Percentiles rank a stretch among this genome's conserved stretches.
phyloP scores from a whole-genome alignment of 805 yeast genomes.

The Lipomyces yamadae region DNA sequence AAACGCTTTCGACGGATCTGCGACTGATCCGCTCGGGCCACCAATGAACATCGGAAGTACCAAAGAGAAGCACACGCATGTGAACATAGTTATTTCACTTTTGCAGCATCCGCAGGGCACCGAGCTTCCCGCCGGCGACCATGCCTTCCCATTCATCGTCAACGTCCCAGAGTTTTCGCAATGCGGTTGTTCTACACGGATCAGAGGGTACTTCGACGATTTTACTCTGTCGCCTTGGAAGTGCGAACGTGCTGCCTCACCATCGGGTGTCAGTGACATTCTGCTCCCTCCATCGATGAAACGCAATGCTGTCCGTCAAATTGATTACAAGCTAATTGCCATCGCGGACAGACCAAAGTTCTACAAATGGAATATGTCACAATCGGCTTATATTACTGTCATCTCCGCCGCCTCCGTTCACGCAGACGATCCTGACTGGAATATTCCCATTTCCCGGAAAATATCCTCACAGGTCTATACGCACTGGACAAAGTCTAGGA shows the following conservation, averaged over 20 bases:
- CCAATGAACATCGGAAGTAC: background rate
- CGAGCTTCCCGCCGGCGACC: background rate
- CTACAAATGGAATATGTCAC: background rate
- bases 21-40: no score
- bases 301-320: background rate
- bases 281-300: background rate
- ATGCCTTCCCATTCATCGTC: background rate
- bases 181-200: background rate
- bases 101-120: background rate
- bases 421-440: background rate
- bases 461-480: background rate
- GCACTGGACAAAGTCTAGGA: slow-evolving; percentile 8
- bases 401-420: background rate
- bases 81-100: background rate
- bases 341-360: background rate
- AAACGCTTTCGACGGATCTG: background rate
- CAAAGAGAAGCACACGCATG: background rate
- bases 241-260: background rate
- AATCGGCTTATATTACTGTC: background rate
- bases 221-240: background rate
- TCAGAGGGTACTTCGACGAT: background rate
- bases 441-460: background rate
- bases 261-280: background rate
- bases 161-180: background rate
- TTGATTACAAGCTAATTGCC: background rate